Evolutionary conservation across 2,329 filamentous ascomycete species (phyloP).

Genomic region (Claviceps quebecensis): DNA sequence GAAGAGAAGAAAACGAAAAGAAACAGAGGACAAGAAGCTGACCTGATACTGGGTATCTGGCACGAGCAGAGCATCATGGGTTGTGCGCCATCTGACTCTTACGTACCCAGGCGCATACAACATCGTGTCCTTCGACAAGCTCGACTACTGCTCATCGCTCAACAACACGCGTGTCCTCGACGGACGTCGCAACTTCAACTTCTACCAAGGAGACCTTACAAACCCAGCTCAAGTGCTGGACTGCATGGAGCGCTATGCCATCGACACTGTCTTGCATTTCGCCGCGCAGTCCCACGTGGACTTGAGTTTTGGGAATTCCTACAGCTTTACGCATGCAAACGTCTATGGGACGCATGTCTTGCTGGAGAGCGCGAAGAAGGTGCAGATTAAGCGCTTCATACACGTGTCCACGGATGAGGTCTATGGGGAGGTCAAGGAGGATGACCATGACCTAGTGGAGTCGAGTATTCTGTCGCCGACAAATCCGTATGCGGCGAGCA

Average conservation of each 20-base stretch:
- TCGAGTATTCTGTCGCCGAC: constrained; percentile 63
- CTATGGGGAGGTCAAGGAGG: constrained; percentile 64
- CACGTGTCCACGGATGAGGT: constrained; percentile 79
- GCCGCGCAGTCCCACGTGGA: constrained; percentile 80
- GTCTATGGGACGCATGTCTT: constrained; percentile 76
- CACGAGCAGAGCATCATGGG: constrained; percentile 56
- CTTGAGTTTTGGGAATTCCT: constrained; percentile 69
- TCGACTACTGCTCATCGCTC: constrained; percentile 68
- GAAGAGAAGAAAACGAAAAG: background rate
- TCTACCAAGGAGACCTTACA: constrained; percentile 68
- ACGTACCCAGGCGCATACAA: constrained; percentile 65
- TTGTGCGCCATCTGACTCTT: constrained; percentile 62
- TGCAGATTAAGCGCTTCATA: constrained; percentile 58
- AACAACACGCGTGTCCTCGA: constrained; percentile 64
- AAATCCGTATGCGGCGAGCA: constrained; percentile 70
- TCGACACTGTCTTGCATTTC: constrained; percentile 74
- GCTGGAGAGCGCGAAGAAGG: constrained; percentile 60
- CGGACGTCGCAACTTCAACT: constrained; percentile 57
- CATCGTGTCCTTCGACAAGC: constrained; percentile 70
- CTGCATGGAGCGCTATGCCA: constrained; percentile 55
- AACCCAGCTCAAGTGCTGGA: constrained; percentile 54
- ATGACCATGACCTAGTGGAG: constrained; percentile 58
- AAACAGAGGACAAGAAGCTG: background rate
- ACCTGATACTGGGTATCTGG: background rate
- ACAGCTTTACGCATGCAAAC: constrained; percentile 68